A percentile compares a stretch with the other conserved stretches of the same genome.
Evolutionary conservation across 805 yeast genomes (phyloP).

Genomic region (Yarrowia yakushimensis): DNA sequence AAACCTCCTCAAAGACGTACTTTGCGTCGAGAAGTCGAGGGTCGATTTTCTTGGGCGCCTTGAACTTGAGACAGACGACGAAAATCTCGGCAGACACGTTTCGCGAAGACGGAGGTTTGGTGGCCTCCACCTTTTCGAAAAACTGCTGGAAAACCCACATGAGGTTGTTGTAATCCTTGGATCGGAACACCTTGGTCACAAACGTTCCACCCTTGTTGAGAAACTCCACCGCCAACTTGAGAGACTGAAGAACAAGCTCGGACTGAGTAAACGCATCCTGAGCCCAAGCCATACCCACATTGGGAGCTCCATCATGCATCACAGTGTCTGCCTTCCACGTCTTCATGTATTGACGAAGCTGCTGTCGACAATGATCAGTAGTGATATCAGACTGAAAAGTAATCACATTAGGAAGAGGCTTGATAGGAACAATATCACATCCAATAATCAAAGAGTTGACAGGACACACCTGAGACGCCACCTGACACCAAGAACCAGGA

Average conservation of each 20-base stretch:
- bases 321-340: conserved; percentile 99
- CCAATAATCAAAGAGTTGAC: conserved; percentile 91
- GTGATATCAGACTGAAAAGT: conserved; percentile 97
- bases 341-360: conserved; percentile 90
- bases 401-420: conserved; percentile 90
- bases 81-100: conserved; percentile 98
- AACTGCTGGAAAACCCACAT: conserved; percentile 97
- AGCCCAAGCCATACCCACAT: conserved; percentile 99
- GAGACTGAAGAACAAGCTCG: conserved; percentile 88
- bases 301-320: conserved; percentile 99
- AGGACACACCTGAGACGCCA: conserved; percentile 91
- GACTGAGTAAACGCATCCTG: conserved; percentile 99
- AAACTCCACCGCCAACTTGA: conserved; percentile 91
- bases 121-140: conserved; percentile 95
- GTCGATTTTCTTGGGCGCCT: conserved; percentile 93
- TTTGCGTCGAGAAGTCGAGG: conserved; percentile 88
- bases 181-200: conserved; percentile 94
- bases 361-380: conserved; percentile 95
- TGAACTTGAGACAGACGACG: conserved; percentile 93
- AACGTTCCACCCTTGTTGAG: conserved; percentile 89
- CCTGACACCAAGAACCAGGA: conserved; percentile 99
- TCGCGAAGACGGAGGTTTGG: conserved; percentile 98
- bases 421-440: conserved; percentile 98
- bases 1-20: conserved; percentile 90
- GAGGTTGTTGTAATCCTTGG: conserved; percentile 95